Evolutionary conservation across 2,329 filamentous ascomycete genomes (phyloP), one percentile per base, ranked within the genome.

Genomic region (Phaeosphaeriaceae sp.): DNA sequence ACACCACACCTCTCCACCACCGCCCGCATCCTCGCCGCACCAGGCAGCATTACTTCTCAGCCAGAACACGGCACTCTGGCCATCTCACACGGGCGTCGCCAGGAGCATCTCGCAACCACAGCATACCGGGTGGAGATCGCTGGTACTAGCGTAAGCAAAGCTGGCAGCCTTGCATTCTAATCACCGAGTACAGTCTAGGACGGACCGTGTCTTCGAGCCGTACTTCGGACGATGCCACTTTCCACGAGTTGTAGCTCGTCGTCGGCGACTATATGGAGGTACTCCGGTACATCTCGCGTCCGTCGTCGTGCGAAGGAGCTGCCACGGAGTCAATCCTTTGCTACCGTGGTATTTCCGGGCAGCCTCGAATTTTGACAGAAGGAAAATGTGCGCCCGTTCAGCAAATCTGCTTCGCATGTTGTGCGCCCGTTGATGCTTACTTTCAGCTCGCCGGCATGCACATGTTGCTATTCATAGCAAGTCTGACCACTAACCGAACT

Each of bases 401-500:
- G 44, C 24, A 19, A 20, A 51, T 36, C 31, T 36, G 20, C 33
- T 24, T 21, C 19, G 11, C 45, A 13, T 48, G 44, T 19, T 44
- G 48, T 41, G 17, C 48, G 33, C 9, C 31, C 48, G 13, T 33
- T 52, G 13, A 53, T 51, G 56, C 36, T 53, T 33, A 51, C 55
- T 45, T 55, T 56, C 58, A 58, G 52, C 60, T 56, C 48, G 59
- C 19, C 57, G 21, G 31, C 31, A 42, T 51, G 48, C 45, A 56
- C 24, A 48, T 44, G 44, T 46, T 54, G 48, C 65, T 65, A 67
- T 66, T 66, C 59, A 60, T 63, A 48, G 63, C 31, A 19, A 21
- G 27, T 50, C 60, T 65, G 56, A 65, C 59, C 48, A 46, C 50
- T 48, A 55, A 40, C 51, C 41, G 31, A 7, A 49, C 24, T 20